phyloP scores from a whole-genome alignment of 257 asterid genomes.

The Solanum lycopersicoides region DNA sequence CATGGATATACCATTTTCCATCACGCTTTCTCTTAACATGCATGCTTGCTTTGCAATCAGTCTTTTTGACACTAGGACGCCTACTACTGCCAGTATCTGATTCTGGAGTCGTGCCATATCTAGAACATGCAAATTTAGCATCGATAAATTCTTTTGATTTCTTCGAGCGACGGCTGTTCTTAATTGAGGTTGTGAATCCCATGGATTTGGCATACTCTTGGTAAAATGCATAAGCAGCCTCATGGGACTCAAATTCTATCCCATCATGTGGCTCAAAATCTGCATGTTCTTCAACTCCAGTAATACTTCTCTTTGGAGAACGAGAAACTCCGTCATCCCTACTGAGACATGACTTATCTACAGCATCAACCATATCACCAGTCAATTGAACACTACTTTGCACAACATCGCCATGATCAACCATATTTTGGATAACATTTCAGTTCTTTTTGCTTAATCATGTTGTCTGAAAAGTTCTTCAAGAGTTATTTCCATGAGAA shows the following conservation, averaged over 20 bases:
- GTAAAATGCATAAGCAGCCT: conserved; percentile 80
- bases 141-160: conserved; percentile 92
- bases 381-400: conserved; percentile 28
- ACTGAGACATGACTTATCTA: conserved; percentile 20
- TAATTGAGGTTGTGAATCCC: conserved; percentile 98
- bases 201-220: conserved; percentile 96
- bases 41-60: conserved; percentile 97
- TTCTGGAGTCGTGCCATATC: conserved; percentile 93
- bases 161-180: conserved; percentile 94
- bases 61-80: conserved; percentile 73
- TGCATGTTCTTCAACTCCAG: conserved; percentile 39
- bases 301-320: conserved; percentile 24
- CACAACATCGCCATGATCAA: conserved; percentile 33
- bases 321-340: conserved; percentile 27
- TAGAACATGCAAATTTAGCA: conserved; percentile 91
- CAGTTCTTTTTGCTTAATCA: background rate
- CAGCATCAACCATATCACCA: conserved; percentile 30
- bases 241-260: conserved; percentile 82
- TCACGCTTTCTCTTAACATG: conserved; percentile 86
- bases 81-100: conserved; percentile 65
- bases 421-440: conserved; percentile 33
- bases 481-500: background rate
- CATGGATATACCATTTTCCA: conserved; percentile 93
- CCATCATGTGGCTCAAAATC: conserved; percentile 73
- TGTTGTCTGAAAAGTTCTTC: background rate